A percentile compares a stretch with the other conserved stretches of the same genome.
Evolutionary conservation across 106 monocot genomes (phyloP).

Genomic region (Agapanthus africanus): DNA sequence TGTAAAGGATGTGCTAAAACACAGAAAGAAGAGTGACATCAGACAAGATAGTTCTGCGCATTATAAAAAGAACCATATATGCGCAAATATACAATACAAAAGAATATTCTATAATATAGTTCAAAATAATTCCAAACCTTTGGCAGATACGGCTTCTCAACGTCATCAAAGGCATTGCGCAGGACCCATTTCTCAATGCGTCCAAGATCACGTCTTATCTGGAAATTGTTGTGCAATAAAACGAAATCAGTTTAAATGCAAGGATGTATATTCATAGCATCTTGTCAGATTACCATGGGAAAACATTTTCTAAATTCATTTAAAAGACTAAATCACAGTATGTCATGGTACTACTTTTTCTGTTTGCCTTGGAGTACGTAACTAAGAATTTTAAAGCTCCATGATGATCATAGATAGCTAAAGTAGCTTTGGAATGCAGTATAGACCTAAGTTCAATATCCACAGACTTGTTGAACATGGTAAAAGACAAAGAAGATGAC

Average conservation of each 20-base stretch:
- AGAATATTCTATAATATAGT: background rate
- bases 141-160: constrained; percentile 75
- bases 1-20: constrained; percentile 88
- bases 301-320: background rate
- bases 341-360: background rate
- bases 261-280: background rate
- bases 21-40: constrained; percentile 4
- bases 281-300: background rate
- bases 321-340: background rate
- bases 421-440: background rate
- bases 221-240: constrained; percentile 11
- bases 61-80: background rate
- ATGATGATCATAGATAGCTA: background rate
- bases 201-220: constrained; percentile 71
- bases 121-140: constrained; percentile 43
- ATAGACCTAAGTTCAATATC: background rate
- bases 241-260: background rate
- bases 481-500: background rate
- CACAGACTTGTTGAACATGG: background rate
- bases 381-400: background rate
- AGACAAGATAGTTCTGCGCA: too few species aligned
- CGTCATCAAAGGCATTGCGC: constrained; percentile 97
- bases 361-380: background rate
- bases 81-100: background rate
- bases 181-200: constrained; percentile 97